These are phyloP conservation scores for Bodo saltans DNA, from an alignment of 78 protist genomes.

Conservation along the genomic window DNA sequence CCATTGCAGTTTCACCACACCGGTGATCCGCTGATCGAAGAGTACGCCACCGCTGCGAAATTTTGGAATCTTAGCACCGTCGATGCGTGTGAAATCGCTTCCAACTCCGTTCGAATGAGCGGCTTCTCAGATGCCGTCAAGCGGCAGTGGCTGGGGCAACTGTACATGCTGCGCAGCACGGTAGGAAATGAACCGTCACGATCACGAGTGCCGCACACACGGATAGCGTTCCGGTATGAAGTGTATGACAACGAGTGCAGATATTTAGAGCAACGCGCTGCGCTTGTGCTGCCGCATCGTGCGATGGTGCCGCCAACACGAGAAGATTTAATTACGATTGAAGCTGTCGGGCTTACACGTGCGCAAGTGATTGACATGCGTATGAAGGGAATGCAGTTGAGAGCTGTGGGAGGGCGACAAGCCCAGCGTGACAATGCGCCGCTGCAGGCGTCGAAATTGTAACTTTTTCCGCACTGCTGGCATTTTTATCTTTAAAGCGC, in stretches of 20 bases:
- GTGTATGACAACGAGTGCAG: slow-evolving; percentile 47
- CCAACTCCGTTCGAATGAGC: slow-evolving; percentile 67
- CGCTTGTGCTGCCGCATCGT: no score
- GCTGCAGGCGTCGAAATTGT: no score
- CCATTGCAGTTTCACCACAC: slow-evolving; percentile 93
- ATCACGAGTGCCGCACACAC: slow-evolving; percentile 66
- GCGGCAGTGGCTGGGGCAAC: slow-evolving; percentile 67
- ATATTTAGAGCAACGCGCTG: no score
- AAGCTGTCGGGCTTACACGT: no score
- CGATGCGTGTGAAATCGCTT: slow-evolving; percentile 92
- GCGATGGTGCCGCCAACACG: no score
- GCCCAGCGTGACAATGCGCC: no score
- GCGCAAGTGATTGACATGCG: no score
- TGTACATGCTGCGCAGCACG: slow-evolving; percentile 39
- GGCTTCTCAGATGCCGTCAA: slow-evolving; percentile 76
- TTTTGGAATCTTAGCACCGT: slow-evolving; percentile 67
- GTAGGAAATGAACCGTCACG: slow-evolving; percentile 47
- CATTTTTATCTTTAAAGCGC: no score
- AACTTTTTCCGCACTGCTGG: no score
- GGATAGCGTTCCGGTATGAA: slow-evolving; percentile 63
- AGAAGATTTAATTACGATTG: no score
- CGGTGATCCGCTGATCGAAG: slow-evolving; percentile 93
- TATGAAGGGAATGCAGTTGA: no score
- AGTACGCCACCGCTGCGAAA: slow-evolving; percentile 82
- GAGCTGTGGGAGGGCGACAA: no score